A percentile compares a stretch with the other conserved stretches of the same genome.
These are phyloP conservation scores for Luzula sylvatica DNA, from an alignment of 176 grass and related monocot genomes.

Conservation along the genomic window DNA sequence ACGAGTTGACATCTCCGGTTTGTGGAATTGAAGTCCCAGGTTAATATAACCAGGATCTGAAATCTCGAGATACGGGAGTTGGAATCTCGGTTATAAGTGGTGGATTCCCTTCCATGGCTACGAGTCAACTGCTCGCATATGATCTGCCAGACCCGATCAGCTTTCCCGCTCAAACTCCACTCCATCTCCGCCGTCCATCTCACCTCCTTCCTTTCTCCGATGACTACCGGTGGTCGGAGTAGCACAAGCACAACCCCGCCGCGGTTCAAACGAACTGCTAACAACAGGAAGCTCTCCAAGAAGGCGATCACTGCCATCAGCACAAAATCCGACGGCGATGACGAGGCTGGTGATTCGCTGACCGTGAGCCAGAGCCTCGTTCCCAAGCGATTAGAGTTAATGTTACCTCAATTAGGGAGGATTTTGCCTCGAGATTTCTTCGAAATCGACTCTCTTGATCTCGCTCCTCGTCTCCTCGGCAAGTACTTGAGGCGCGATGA, in stretches of 20 bases:
- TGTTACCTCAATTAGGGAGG: neutral
- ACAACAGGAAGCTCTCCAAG: conserved; percentile 23
- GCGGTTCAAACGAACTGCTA: conserved; percentile 51
- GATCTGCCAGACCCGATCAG: neutral
- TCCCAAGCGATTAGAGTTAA: neutral
- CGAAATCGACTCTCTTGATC: conserved; percentile 64
- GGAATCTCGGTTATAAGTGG: too few relatives aligned
- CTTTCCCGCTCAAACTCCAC: conserved; percentile 8
- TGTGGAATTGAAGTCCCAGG: too few relatives aligned
- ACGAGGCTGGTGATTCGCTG: neutral
- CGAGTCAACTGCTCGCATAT: neutral
- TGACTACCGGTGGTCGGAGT: conserved; percentile 15
- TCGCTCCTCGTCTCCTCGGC: conserved; percentile 77
- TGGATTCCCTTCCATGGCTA: too few relatives aligned
- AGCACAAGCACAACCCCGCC: conserved; percentile 1
- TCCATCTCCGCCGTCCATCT: conserved; percentile 29
- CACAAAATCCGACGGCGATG: neutral
- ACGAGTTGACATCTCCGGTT: too few relatives aligned
- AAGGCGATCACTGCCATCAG: conserved; percentile 17
- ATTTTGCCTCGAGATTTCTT: conserved; percentile 63
- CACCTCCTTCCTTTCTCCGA: neutral
- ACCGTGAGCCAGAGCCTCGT: neutral
- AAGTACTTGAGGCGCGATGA: conserved; percentile 77
- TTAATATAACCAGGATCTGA: too few relatives aligned
- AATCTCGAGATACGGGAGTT: too few relatives aligned